phyloP scores from a whole-genome alignment of 768 basidiomycete species.

The Rhodotorula diobovata region DNA sequence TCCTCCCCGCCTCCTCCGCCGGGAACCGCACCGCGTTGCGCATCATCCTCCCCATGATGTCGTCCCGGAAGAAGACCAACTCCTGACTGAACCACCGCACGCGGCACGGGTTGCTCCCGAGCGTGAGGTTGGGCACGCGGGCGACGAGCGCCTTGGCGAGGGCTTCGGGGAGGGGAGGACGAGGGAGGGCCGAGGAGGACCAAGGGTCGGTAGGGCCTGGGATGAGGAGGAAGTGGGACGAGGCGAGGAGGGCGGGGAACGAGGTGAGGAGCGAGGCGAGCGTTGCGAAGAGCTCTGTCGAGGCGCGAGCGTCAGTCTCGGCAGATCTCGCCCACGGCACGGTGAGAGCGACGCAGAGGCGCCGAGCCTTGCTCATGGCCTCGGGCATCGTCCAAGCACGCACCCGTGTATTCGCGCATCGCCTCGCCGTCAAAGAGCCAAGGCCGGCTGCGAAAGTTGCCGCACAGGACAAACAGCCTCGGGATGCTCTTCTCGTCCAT shows the following conservation, averaged over 20 bases:
- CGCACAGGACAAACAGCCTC: conserved; percentile 83
- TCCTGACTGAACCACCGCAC: conserved; percentile 94
- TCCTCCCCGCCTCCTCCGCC: conserved; percentile 52
- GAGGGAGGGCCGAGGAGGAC: conserved; percentile 68
- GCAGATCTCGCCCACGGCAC: not conserved
- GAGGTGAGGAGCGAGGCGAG: conserved; percentile 77
- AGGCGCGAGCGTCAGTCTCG: not conserved
- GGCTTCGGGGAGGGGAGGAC: conserved; percentile 69
- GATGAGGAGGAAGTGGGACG: conserved; percentile 86
- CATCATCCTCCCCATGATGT: conserved; percentile 88
- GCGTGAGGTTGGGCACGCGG: conserved; percentile 72
- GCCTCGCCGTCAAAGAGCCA: conserved; percentile 71
- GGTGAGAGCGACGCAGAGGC: conserved; percentile 12
- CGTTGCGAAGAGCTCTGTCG: conserved; percentile 73
- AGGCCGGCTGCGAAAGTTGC: conserved; percentile 86
- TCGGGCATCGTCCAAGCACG: too few relatives aligned
- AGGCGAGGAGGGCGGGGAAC: conserved; percentile 69
- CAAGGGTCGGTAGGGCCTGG: conserved; percentile 87
- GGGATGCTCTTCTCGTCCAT: conserved; percentile 65
- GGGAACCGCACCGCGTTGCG: conserved; percentile 87
- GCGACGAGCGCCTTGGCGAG: conserved; percentile 65
- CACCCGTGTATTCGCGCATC: conserved; percentile 80
- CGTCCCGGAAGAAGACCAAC: conserved; percentile 87
- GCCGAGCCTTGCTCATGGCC: too few relatives aligned
- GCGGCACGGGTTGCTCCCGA: conserved; percentile 87